Conservation (phyloP, 2,329 filamentous ascomycete species). For the Ophiostoma piceae region DNA sequence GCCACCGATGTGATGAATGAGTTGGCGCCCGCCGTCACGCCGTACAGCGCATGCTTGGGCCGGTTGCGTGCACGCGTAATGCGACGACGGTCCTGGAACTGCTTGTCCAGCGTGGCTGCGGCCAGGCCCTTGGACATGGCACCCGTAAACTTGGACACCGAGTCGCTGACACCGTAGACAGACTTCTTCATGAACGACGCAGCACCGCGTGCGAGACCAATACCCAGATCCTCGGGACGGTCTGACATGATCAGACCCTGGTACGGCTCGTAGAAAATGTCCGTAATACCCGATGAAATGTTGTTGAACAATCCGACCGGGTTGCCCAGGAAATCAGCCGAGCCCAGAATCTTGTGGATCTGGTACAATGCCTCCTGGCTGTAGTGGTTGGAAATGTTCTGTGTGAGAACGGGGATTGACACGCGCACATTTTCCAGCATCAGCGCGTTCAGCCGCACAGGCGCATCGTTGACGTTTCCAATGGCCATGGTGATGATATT, state of each 20-base stretch:
- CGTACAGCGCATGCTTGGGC: conserved; percentile 94
- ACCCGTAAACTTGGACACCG: conserved; percentile 95
- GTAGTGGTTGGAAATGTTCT: conserved; percentile 89
- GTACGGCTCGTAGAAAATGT: conserved; percentile 99
- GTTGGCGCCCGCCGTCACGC: conserved; percentile 91
- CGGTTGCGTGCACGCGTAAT: conserved; percentile 90
- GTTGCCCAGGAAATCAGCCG: conserved; percentile 94
- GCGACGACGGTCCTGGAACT: conserved; percentile 92
- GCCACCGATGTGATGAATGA: conserved; percentile 89
- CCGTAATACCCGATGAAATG: conserved; percentile 91
- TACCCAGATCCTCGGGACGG: conserved; percentile 85
- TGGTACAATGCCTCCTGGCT: conserved; percentile 94
- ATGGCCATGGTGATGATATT: conserved; percentile 99
- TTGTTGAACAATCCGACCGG: conserved; percentile 98
- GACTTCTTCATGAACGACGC: conserved; percentile 98
- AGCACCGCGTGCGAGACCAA: conserved; percentile 93
- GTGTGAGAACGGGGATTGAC: conserved; percentile 74
- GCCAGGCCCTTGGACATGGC: conserved; percentile 95
- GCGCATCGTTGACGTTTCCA: conserved; percentile 97
- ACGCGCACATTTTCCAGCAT: conserved; percentile 94
- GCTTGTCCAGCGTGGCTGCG: conserved; percentile 92
- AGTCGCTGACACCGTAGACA: conserved; percentile 94
- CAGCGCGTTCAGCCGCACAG: conserved; percentile 84
- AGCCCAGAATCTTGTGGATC: conserved; percentile 94
- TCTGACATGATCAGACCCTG: conserved; percentile 94